These are phyloP conservation scores for Debaryomyces fabryi DNA, from an alignment of 1,139 yeast genomes.

Conservation along the genomic window DNA sequence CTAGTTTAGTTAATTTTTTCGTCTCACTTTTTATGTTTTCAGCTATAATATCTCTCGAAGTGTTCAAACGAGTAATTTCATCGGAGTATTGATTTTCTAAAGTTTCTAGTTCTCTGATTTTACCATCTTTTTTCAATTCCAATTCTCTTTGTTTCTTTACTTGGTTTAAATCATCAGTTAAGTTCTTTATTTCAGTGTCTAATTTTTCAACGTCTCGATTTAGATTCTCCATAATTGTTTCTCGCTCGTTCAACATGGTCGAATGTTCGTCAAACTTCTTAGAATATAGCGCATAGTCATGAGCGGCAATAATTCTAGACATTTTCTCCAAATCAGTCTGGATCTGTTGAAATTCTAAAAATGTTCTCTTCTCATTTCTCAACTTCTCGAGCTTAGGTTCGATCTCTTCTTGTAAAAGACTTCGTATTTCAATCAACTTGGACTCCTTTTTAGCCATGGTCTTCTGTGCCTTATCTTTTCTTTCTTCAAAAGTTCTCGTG, in stretches of 20 bases:
- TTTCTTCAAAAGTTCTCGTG: conserved; percentile 91
- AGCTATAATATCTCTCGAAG: conserved; percentile 59
- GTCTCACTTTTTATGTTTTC: conserved; percentile 59
- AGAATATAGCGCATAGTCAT: conserved; percentile 60
- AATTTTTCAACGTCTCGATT: conserved; percentile 46
- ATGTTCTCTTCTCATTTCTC: conserved; percentile 77
- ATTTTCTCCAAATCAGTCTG: conserved; percentile 80
- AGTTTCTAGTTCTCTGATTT: conserved; percentile 61
- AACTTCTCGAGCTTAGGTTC: conserved; percentile 88
- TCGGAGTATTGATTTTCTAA: conserved; percentile 62
- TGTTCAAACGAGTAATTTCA: conserved; percentile 66
- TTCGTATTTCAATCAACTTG: conserved; percentile 76
- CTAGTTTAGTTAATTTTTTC: conserved; percentile 18
- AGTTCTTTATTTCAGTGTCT: conserved; percentile 56
- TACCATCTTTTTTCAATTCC: conserved; percentile 66
- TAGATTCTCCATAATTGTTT: conserved; percentile 37
- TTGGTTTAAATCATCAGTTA: conserved; percentile 62
- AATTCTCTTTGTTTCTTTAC: conserved; percentile 58
- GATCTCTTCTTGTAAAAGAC: conserved; percentile 78
- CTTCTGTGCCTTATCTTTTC: conserved; percentile 88
- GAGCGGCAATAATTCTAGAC: conserved; percentile 74
- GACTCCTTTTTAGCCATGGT: conserved; percentile 91
- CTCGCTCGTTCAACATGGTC: conserved; percentile 38
- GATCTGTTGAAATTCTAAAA: conserved; percentile 83
- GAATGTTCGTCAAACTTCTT: conserved; percentile 45